Evolutionary conservation across 2,329 filamentous ascomycete genomes (phyloP).

Genomic region (Botrytis tulipae): DNA sequence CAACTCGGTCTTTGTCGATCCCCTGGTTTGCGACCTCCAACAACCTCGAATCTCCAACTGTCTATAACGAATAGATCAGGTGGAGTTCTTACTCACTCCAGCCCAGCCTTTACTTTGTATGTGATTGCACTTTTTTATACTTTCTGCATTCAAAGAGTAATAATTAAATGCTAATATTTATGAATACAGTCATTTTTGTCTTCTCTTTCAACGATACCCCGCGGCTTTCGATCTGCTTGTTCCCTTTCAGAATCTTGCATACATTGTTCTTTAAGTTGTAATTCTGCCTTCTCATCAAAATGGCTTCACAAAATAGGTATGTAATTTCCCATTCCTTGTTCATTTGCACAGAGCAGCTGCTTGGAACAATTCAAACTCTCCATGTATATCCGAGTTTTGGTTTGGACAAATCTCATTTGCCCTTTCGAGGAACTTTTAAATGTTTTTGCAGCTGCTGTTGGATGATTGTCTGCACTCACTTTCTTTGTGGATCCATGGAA

Average conservation of each 20-base stretch:
- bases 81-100: not conserved
- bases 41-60: not conserved
- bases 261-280: slow-evolving; percentile 24
- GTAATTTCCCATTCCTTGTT: slow-evolving; percentile 22
- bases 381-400: not conserved
- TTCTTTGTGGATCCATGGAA: slow-evolving; percentile 13
- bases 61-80: slow-evolving; percentile 8
- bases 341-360: slow-evolving; percentile 27
- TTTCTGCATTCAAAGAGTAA: not conserved
- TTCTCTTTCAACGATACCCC: slow-evolving; percentile 36
- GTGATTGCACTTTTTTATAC: slow-evolving; percentile 1
- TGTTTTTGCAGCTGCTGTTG: not conserved
- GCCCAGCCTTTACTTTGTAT: slow-evolving; percentile 15
- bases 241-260: slow-evolving; percentile 17
- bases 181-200: slow-evolving; percentile 15
- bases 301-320: slow-evolving; percentile 39
- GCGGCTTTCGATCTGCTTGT: slow-evolving; percentile 26
- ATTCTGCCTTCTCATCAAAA: slow-evolving; percentile 29
- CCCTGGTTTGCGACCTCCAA: slow-evolving; percentile 9
- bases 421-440: not conserved
- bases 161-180: slow-evolving; percentile 6
- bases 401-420: not conserved
- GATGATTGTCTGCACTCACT: slow-evolving; percentile 17
- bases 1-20: not conserved
- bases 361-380: slow-evolving; percentile 6